Evolutionary conservation across 2,329 filamentous ascomycete species (phyloP).

Genomic region (Microsporum audouinii): DNA sequence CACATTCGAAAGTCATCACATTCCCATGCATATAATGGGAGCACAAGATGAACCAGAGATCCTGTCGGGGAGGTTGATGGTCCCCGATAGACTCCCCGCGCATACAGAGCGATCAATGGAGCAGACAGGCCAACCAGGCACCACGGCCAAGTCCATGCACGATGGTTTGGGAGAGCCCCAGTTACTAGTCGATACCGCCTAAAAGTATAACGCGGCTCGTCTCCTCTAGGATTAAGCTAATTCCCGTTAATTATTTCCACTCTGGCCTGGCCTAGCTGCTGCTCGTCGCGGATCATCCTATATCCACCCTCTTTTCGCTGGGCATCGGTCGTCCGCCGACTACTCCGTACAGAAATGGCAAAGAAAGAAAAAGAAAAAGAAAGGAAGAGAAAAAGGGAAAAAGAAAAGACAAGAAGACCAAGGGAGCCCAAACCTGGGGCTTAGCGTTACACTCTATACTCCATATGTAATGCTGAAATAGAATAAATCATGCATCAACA

Average conservation of each 20-base stretch:
- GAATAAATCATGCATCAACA: background rate
- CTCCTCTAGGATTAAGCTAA: background rate
- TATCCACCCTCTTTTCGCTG: background rate
- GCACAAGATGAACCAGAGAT: background rate
- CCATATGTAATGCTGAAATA: background rate
- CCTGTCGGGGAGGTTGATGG: background rate
- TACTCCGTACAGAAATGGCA: background rate
- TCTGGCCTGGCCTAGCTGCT: background rate
- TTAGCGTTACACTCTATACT: background rate
- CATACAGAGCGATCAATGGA: background rate
- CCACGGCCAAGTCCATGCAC: background rate
- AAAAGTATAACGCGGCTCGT: slow-evolving; percentile 1
- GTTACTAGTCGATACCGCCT: background rate
- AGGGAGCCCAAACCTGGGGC: background rate
- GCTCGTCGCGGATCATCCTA: background rate
- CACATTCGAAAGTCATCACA: background rate
- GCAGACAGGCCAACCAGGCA: background rate
- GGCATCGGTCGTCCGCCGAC: background rate
- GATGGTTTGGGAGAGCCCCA: background rate
- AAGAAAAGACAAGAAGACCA: background rate
- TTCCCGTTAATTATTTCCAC: slow-evolving; percentile 5
- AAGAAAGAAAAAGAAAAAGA: background rate
- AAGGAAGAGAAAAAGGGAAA: background rate
- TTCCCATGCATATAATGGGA: background rate
- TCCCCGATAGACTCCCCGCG: background rate